Percentiles rank a stretch among this genome's conserved stretches.
Conservation (phyloP, 2,329 filamentous ascomycete genomes). For the Hypoxylon sp. region DNA sequence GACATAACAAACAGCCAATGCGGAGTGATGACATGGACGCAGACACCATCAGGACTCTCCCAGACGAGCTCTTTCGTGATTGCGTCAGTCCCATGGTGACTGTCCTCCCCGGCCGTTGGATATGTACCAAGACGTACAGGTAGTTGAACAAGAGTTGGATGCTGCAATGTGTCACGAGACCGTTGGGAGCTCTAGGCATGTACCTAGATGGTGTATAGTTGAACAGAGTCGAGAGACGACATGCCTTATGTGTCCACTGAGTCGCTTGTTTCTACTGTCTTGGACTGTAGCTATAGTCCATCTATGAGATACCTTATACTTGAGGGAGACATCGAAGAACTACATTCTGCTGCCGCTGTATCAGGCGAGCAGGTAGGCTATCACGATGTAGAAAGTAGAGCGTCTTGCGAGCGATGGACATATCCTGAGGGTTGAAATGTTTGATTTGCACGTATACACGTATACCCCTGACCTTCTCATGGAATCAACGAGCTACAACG, state of each 20-base stretch:
- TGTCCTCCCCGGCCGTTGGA: constrained; percentile 2
- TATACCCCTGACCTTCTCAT: constrained; percentile 16
- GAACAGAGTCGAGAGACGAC: constrained; percentile 11
- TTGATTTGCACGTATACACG: too few relatives aligned
- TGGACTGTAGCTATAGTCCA: constrained; percentile 10
- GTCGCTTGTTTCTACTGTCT: constrained; percentile 24
- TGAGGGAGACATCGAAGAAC: too few relatives aligned
- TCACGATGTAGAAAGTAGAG: constrained; percentile 3
- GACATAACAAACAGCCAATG: constrained; percentile 4
- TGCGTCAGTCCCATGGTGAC: neutral
- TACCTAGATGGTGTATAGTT: constrained; percentile 14
- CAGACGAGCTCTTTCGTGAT: constrained; percentile 2
- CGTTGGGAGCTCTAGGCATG: constrained; percentile 15
- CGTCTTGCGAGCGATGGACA: constrained; percentile 19
- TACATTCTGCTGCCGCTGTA: too few relatives aligned
- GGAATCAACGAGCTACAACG: constrained; percentile 27
- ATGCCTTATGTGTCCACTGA: neutral
- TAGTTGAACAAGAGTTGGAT: constrained; percentile 6
- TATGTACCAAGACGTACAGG: too few relatives aligned
- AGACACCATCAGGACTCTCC: too few relatives aligned
- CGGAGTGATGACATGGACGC: constrained; percentile 15
- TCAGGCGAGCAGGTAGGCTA: too few relatives aligned
- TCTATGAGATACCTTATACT: too few relatives aligned
- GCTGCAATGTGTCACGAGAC: constrained; percentile 21
- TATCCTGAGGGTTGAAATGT: too few relatives aligned